Evolutionary conservation across 2,329 filamentous ascomycete species (phyloP).

Genomic region (Exophiala sp.): DNA sequence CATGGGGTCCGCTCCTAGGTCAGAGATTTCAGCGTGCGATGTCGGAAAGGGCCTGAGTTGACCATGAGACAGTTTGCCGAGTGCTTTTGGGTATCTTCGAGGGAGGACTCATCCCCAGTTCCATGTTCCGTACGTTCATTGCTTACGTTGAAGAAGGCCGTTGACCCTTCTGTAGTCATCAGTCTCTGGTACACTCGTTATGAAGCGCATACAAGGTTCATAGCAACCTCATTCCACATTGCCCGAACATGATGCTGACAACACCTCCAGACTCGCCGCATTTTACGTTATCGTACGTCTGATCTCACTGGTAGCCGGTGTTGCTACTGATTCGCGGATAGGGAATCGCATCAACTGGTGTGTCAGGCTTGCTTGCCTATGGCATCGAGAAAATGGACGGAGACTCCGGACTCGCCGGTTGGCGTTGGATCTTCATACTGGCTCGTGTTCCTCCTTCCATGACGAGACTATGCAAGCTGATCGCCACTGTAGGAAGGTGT

Average conservation of each 20-base stretch:
- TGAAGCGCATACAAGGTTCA: constrained; percentile 36
- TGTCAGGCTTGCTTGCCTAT: constrained; percentile 57
- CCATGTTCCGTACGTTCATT: constrained; percentile 4
- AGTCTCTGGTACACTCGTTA: constrained; percentile 33
- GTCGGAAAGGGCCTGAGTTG: constrained; percentile 23
- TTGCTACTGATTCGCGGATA: not conserved
- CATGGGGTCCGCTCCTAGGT: constrained; percentile 4
- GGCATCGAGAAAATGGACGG: constrained; percentile 58
- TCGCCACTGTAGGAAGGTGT: constrained; percentile 40
- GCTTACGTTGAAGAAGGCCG: not conserved
- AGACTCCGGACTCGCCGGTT: constrained; percentile 52
- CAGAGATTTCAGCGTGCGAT: constrained; percentile 12
- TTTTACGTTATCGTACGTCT: constrained; percentile 33
- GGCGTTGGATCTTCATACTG: constrained; percentile 57
- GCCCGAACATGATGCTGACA: not conserved
- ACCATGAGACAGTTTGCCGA: constrained; percentile 31
- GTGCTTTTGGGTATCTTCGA: constrained; percentile 38
- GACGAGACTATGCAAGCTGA: constrained; percentile 39
- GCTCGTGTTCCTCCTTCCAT: not conserved
- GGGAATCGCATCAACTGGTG: constrained; percentile 45
- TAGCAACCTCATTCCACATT: not conserved
- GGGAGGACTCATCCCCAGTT: constrained; percentile 21
- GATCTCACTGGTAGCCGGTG: constrained; percentile 26
- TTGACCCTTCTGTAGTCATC: constrained; percentile 5
- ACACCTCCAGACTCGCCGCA: constrained; percentile 4